Evolutionary conservation across 371 early-diverging fungal genomes (phyloP), one percentile per base, ranked within the genome.

Genomic region (Actinomortierella wolfii): DNA sequence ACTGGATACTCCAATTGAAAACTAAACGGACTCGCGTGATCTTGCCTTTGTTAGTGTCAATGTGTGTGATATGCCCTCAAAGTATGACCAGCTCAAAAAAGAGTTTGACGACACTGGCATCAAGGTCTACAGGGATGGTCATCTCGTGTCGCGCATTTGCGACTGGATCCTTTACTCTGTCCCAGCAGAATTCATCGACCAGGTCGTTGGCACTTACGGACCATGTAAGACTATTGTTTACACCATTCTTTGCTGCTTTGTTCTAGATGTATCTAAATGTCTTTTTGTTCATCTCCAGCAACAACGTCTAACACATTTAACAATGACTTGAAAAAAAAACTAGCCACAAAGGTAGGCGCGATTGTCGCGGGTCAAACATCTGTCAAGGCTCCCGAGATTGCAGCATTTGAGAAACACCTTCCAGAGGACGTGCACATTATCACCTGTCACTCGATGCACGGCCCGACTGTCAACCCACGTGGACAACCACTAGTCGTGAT

Each of bases 121-220:
- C 64, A 83, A 81, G 43, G 89, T 95, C 23, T 78, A 86, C 50
- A 79, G 64, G 21, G 96, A 97, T 76, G 97, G 97, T 24, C 92
- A 84, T 64, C 85, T 84, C 43, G 90, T 97, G 11, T 89, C 92
- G 8, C 87, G 97, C 44, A 76, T 83, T 42, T 88, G 92, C 56
- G 97, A 97, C 76, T 91, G 87, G 78, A 92, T 96, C 57, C 86
- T 97, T 76, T 97, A 96, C 84, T 91, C 94, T 3, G 97, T 97
- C 6, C 97, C 97, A 59, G 95, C 98, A 4, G 92, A 92, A 62
- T 83, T 87, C 60, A 89, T 97, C 43, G 90, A 86, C 52, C 48
- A 70, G n/a, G 93, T 92, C 5, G 96, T 95, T 18, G 82, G 74
- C 29, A 75, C 79, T 60, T 97, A 88, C 78, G 98, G 96, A 0